phyloP scores from a whole-genome alignment of 495 filamentous ascomycete genomes.

The Mycothermus thermophilus region DNA sequence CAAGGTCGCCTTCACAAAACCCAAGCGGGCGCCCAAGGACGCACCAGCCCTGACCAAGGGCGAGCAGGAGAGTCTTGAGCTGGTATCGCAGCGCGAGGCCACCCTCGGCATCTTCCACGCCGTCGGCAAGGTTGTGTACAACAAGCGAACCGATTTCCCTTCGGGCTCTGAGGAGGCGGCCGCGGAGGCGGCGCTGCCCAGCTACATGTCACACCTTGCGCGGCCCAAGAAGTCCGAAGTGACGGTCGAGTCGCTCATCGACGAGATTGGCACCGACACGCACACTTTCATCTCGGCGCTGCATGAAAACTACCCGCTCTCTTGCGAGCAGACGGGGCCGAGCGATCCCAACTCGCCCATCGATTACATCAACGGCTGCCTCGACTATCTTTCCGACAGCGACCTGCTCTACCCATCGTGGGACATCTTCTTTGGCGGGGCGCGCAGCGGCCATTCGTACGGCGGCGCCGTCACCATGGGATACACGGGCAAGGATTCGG shows the following conservation, averaged over 20 bases:
- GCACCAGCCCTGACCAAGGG: slow-evolving; percentile 47
- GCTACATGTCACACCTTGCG: slow-evolving; percentile 45
- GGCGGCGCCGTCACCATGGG: slow-evolving; percentile 29
- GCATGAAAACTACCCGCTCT: slow-evolving; percentile 86
- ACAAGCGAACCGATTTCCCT: slow-evolving; percentile 52
- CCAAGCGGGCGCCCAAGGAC: slow-evolving; percentile 42
- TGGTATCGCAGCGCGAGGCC: slow-evolving; percentile 72
- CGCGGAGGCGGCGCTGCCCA: slow-evolving; percentile 38
- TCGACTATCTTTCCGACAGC: slow-evolving; percentile 73
- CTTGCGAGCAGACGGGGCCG: slow-evolving; percentile 50
- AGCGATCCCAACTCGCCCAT: slow-evolving; percentile 38
- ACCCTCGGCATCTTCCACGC: slow-evolving; percentile 91
- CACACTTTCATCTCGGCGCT: slow-evolving; percentile 81
- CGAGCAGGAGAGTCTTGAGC: slow-evolving; percentile 55
- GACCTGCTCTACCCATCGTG: slow-evolving; percentile 59
- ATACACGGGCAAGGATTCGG: slow-evolving; percentile 35
- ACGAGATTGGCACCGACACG: slow-evolving; percentile 81
- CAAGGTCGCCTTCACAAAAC: slow-evolving; percentile 46
- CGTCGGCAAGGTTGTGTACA: slow-evolving; percentile 87
- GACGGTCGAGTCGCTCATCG: slow-evolving; percentile 57
- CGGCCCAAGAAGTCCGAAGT: slow-evolving; percentile 58
- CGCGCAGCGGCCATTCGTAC: too few relatives aligned
- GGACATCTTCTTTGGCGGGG: slow-evolving; percentile 40
- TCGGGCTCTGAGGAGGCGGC: slow-evolving; percentile 18
- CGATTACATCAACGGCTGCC: slow-evolving; percentile 56